Evolutionary conservation across 352 stramenopile genomes (phyloP), one percentile per base, ranked within the genome.

Genomic region (Bremia lactucae): DNA sequence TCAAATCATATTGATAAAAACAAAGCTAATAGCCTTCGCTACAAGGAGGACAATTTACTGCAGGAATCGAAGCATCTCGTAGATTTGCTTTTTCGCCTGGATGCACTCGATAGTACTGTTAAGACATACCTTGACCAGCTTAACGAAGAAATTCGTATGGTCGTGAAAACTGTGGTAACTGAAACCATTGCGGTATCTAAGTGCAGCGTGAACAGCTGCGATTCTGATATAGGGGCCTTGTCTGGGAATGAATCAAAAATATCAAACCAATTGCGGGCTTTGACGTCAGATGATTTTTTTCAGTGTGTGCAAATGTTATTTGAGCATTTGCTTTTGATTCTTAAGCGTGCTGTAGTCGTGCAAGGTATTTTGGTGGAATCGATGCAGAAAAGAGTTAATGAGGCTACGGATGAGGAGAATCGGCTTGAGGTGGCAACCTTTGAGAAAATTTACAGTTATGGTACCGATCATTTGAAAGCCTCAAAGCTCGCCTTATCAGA

Each of bases 271-370:
- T 55, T 93, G 24, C 69, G 74, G 40, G 77, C 75, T 4, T 58
- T 93, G 22, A 80, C 55, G 2, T 88, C 80, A 3, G 78, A 93
- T 40, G 80, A 93, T 42, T 93, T 93, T 45, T 59, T 90, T 6
- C 72, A 87, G 42, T 93, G 80, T 41, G 71, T 93, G 14, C 72
- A 90, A 44, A 93, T 93, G 80, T 89, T 90, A 31, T 93, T 93
- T 52, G 80, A 93, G 53, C 80, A 93, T 41, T 57, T 93, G 48
- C 49, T 89, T 25, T 73, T 93, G 60, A 52, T 90, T 1, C 53
- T 93, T 11, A 79, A 87, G 49, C 72, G 80, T 36, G 75, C 76
- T 31, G 73, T 88, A 16, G 65, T 87, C 19, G 76, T 92, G 2
- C 72, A 92, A 29, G 67, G 68, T 4, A 69, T 89, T 10, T 44